phyloP scores from a whole-genome alignment of 148 eudicot genomes.

The Mesembryanthemum crystallinum region DNA sequence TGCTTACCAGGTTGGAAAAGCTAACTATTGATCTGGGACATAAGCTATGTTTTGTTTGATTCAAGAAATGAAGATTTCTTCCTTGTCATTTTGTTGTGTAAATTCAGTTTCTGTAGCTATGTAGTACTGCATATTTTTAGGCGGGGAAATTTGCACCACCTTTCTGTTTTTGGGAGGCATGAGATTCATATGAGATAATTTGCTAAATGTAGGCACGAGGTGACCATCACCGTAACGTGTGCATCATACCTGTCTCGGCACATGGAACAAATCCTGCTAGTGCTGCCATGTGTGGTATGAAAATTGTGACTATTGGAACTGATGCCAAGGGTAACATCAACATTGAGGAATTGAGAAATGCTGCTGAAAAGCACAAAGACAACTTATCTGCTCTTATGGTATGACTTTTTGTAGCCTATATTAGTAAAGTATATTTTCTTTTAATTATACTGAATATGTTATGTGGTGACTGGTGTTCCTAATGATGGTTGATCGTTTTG shows the following conservation, averaged over 20 bases:
- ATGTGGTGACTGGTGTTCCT: background rate
- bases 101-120: background rate
- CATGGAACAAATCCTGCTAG: slow-evolving; percentile 99
- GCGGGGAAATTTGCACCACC: background rate
- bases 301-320: slow-evolving; percentile 88
- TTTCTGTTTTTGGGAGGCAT: background rate
- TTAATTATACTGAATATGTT: background rate
- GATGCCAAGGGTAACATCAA: slow-evolving; percentile 97
- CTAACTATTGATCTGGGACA: too few species aligned
- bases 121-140: background rate
- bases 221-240: slow-evolving; percentile 93
- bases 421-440: background rate
- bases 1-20: too few species aligned
- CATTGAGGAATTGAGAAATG: slow-evolving; percentile 76
- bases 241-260: slow-evolving; percentile 96
- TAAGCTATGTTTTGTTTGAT: too few species aligned
- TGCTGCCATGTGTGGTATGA: slow-evolving; percentile 99
- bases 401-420: slow-evolving; percentile 14
- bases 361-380: slow-evolving; percentile 89
- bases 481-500: slow-evolving; percentile 2
- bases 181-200: background rate
- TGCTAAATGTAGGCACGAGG: slow-evolving; percentile 70
- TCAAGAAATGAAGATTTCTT: background rate
- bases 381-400: slow-evolving; percentile 93
- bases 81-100: background rate